Evolutionary conservation across 2,329 filamentous ascomycete species (phyloP), one percentile per base, ranked within the genome.

Genomic region (Fusarium duplospermum): DNA sequence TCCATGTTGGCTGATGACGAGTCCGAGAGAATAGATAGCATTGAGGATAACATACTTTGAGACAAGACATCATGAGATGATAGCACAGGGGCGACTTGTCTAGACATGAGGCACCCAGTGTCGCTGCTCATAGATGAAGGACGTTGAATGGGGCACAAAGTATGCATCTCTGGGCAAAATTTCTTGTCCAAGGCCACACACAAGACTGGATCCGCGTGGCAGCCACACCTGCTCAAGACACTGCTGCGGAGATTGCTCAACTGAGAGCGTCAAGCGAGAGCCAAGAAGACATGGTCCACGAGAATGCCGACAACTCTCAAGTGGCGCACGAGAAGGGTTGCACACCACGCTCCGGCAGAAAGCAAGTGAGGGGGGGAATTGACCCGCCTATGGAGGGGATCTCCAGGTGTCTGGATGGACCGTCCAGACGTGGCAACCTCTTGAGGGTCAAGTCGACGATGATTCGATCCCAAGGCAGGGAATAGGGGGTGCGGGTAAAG

Each of bases 11-110:
- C 54, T 62, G 59, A 63, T 50, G 36, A 58, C 18, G 36, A 63
- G 13, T 52, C 45, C 31, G 45, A 42, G 27, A 33, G 56, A 62
- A 64, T 54, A 52, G 31, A 64, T 14, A 60, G 47, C 36, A 27
- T 65, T 70, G 64, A 64, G 13, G 42, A 68, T 42, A 63, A 31
- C 29, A 50, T 31, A 60, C 50, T 59, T 57, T 52, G 60, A 70
- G 67, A 72, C 60, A 63, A 66, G 38, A 50, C 31, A 75, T 64
- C 42, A 38, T 58, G 63, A 75, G 72, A 74, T 73, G 62, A 61
- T 64, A 24, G 36, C 35, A 29, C 31, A 50, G 50, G 47, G 61
- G 35, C 9, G 27, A 22, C 33, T 22, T 29, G 61, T 31, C 31
- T 57, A 59, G 50, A 61, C 14, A 58, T 71, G 64, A 70, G 31